A percentile compares a stretch with the other conserved stretches of the same genome.
These are phyloP conservation scores for Sphagnum contortum DNA, from an alignment of 225 moss, liverwort and hornwort genomes.

Conservation along the genomic window DNA sequence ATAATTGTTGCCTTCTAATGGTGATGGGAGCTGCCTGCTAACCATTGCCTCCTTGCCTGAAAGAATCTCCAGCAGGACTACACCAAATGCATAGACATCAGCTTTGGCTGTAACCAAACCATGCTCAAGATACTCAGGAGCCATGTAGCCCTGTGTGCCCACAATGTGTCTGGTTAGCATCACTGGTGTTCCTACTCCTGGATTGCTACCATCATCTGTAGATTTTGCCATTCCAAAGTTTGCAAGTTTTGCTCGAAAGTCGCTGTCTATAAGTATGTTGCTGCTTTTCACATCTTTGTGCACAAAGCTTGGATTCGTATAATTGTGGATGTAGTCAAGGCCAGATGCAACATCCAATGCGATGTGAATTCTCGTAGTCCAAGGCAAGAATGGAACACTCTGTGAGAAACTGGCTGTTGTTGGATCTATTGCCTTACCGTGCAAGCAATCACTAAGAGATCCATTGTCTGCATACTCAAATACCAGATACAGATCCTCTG, in stretches of 20 bases:
- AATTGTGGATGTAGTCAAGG: conserved; percentile 21
- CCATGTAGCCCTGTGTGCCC: conserved; percentile 19
- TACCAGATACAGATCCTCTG: conserved; percentile 70
- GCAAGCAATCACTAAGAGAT: conserved; percentile 59
- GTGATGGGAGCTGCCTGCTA: background rate
- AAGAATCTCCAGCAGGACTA: conserved; percentile 17
- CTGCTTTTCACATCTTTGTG: conserved; percentile 22
- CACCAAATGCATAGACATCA: conserved; percentile 24
- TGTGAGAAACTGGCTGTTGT: conserved; percentile 31
- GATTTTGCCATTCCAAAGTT: conserved; percentile 23
- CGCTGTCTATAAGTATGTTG: conserved; percentile 17
- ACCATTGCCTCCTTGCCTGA: conserved; percentile 14
- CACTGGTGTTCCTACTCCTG: conserved; percentile 5
- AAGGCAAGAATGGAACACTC: conserved; percentile 52
- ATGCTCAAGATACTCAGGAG: conserved; percentile 21
- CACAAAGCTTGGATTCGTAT: conserved; percentile 19
- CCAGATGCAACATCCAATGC: conserved; percentile 16
- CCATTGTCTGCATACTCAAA: conserved; percentile 92
- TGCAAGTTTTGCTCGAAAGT: conserved; percentile 20
- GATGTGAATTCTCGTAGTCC: conserved; percentile 21
- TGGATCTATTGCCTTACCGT: conserved; percentile 16
- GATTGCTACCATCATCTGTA: background rate
- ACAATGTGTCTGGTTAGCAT: conserved; percentile 11
- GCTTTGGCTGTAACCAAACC: conserved; percentile 17
- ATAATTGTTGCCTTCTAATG: background rate